Evolutionary conservation across 768 basidiomycete species (phyloP), one percentile per base, ranked within the genome.

Genomic region (Hydnum rufescens): DNA sequence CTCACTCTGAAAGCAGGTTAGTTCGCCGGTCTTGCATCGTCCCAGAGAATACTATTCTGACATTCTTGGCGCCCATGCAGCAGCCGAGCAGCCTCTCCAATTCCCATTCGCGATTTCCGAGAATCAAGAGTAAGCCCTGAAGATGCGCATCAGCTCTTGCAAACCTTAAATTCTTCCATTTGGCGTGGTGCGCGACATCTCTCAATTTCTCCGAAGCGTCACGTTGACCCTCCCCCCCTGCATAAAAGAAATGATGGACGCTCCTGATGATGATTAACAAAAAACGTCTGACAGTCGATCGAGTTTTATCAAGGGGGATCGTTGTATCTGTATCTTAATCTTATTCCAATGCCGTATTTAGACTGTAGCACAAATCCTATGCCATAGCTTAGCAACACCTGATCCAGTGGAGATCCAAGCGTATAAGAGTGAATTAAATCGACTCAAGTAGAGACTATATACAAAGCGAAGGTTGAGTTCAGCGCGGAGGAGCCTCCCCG

Each of bases 101-200:
- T 47, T 50, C 5, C 6, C n/a, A n/a, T 51, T 43, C 32, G 5
- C 23, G 5, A 42, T 46, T 52, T 39, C 31, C 26, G 18, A 36
- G 42, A 18, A 5, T 47, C 28, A 23, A n/a, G 19, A 4, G 23
- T 30, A 30, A 31, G 29, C 19, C 43, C 53, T 2, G 19, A 54
- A 50, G 32, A 39, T 22, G 13, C 36, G 36, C 36, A 39, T 16
- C 66, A 73, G 53, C 68, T 79, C 22, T 63, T 77, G 19, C 69
- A 71, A 19, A 73, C 78, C 6, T 73, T 80, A 65, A 72, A 78
- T 55, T 72, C 70, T 54, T 80, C 80, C n/a, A 68, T 75, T 50
- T 82, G 81, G 81, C 75, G 76, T 59, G 79, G 80, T 79, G 58
- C 59, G 78, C 64, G 3, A 4, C 50, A 13, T 39, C 13, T 39